Percentiles rank a stretch among this genome's conserved stretches.
phyloP scores from a whole-genome alignment of 306 rosid species.

The Prunus kanzakura region DNA sequence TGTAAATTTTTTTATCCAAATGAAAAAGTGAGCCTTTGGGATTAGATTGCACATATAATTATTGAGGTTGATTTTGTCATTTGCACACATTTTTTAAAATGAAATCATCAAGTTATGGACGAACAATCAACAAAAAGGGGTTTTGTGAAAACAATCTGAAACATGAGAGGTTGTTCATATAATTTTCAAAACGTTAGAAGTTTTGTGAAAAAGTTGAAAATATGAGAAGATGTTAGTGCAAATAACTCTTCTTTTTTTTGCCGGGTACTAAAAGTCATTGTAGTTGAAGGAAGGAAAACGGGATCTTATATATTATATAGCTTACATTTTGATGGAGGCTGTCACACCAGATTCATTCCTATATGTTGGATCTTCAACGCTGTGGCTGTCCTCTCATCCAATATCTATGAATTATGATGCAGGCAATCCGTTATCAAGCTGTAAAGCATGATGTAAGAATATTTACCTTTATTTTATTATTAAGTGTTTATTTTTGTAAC shows the following conservation, averaged over 20 bases:
- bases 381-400: not conserved
- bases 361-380: conserved; percentile 7
- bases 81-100: no score
- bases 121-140: no score
- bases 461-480: conserved; percentile 16
- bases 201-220: no score
- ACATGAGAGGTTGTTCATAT: rapidly evolving
- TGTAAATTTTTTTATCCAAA: no score
- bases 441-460: conserved; percentile 44
- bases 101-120: no score
- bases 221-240: no score
- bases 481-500: conserved; percentile 1
- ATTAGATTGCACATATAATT: no score
- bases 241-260: no score
- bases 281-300: not conserved
- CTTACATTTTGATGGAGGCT: not conserved
- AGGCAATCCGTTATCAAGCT: conserved; percentile 39
- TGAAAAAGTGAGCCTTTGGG: no score
- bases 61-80: no score
- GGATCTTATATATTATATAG: not conserved
- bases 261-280: not conserved
- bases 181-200: rapidly evolving
- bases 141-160: no score
- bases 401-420: conserved; percentile 13
- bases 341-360: conserved; percentile 3